These are phyloP conservation scores for Mycena leptocephala DNA, from an alignment of 768 basidiomycete genomes.

Conservation along the genomic window DNA sequence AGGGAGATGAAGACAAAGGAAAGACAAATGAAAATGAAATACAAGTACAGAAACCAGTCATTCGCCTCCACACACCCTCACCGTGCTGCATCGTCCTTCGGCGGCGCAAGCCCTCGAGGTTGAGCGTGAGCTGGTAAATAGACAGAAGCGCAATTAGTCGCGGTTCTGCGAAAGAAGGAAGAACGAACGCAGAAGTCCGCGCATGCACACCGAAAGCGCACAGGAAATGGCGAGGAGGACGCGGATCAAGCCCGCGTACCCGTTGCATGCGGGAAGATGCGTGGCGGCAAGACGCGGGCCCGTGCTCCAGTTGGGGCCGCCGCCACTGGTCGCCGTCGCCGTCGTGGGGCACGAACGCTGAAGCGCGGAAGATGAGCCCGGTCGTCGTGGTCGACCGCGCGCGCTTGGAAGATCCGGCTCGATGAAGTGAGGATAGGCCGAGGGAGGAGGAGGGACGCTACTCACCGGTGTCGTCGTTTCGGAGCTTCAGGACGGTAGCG, in stretches of 20 bases:
- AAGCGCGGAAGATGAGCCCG: too few species aligned
- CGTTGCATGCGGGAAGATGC: constrained; percentile 3
- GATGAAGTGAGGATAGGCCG: too few species aligned
- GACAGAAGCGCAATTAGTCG: constrained; percentile 3
- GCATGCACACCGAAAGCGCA: not conserved
- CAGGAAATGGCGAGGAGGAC: constrained; percentile 3
- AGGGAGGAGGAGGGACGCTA: too few species aligned
- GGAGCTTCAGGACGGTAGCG: too few species aligned
- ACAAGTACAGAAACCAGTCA: not conserved
- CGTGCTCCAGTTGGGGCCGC: too few species aligned
- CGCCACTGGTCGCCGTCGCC: too few species aligned
- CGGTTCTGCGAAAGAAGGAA: not conserved
- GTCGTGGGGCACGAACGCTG: too few species aligned
- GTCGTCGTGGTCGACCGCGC: too few species aligned
- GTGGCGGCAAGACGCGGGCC: not conserved
- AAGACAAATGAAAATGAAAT: not conserved
- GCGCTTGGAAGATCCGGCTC: too few species aligned
- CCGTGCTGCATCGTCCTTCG: not conserved
- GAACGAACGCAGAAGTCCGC: constrained; percentile 2
- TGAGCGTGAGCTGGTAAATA: not conserved
- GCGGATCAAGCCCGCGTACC: constrained; percentile 6
- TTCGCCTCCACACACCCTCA: not conserved
- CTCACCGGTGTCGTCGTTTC: too few species aligned
- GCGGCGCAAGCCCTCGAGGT: constrained; percentile 1
- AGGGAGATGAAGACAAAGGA: constrained; percentile 6